Conservation (phyloP, 208 protist genomes). For the Leishmania aethiopica region DNA sequence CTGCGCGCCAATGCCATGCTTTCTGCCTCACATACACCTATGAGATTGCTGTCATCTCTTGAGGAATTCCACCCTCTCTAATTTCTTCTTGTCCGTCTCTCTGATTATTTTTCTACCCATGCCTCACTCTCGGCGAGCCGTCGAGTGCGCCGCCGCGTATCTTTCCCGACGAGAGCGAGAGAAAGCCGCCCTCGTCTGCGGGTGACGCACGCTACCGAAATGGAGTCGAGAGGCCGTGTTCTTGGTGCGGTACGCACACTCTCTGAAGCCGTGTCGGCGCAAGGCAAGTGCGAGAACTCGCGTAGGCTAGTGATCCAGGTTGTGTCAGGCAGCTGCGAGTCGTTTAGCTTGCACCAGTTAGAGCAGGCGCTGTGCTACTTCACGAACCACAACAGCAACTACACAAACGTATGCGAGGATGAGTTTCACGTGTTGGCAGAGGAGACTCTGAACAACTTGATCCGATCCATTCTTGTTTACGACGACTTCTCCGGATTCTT, state of each 20-base stretch:
- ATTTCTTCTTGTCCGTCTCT: neutral
- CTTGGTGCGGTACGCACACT: constrained; percentile 72
- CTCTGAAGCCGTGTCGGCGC: constrained; percentile 51
- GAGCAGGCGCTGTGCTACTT: constrained; percentile 69
- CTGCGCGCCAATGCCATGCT: neutral
- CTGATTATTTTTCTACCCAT: neutral
- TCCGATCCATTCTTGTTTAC: constrained; percentile 81
- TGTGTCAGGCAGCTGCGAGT: constrained; percentile 37
- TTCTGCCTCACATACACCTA: neutral
- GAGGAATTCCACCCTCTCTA: neutral
- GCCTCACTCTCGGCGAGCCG: constrained; percentile 5
- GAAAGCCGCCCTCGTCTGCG: neutral
- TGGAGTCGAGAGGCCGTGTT: constrained; percentile 48
- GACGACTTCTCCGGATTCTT: constrained; percentile 75
- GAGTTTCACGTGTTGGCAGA: constrained; percentile 72
- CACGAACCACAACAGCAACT: constrained; percentile 85
- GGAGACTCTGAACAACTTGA: constrained; percentile 89
- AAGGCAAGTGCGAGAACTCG: constrained; percentile 38
- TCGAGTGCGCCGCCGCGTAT: neutral
- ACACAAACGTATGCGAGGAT: constrained; percentile 63
- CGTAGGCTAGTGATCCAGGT: constrained; percentile 38
- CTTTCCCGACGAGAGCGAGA: neutral
- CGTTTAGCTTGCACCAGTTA: constrained; percentile 54
- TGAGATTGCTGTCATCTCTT: neutral
- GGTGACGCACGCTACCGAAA: neutral